Evolutionary conservation across 192 early-diverging fungal species (phyloP).

Genomic region (Coemansia asiatica): DNA sequence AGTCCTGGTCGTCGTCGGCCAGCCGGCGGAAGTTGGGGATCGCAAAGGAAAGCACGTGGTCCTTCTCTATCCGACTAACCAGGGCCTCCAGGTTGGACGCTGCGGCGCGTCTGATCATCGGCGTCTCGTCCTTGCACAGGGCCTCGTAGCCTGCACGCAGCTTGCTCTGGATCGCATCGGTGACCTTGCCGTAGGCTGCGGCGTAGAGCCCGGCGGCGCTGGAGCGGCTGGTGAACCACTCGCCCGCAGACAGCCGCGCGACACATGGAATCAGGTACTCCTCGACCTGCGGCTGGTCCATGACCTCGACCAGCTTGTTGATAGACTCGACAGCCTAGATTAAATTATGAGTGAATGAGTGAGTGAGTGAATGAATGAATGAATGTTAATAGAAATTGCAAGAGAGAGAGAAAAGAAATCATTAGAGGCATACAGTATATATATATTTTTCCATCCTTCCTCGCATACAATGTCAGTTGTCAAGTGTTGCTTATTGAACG

Average conservation of each 20-base stretch:
- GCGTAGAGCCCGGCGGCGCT: slow-evolving; percentile 94
- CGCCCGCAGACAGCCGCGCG: slow-evolving; percentile 85
- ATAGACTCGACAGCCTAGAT: slow-evolving; percentile 95
- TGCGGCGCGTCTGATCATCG: slow-evolving; percentile 96
- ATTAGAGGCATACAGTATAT: too few relatives aligned
- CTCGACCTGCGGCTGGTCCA: slow-evolving; percentile 82
- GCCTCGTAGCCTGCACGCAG: slow-evolving; percentile 79
- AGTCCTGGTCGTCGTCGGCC: slow-evolving; percentile 89
- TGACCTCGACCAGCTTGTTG: slow-evolving; percentile 72
- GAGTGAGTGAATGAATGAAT: too few relatives aligned
- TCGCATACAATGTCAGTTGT: slow-evolving; percentile 17
- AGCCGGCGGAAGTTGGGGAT: slow-evolving; percentile 86
- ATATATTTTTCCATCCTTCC: too few relatives aligned
- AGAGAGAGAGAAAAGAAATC: neutral
- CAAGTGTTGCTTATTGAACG: slow-evolving; percentile 5
- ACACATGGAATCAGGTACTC: slow-evolving; percentile 89
- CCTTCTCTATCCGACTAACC: slow-evolving; percentile 41
- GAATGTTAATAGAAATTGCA: too few relatives aligned
- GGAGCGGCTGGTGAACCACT: slow-evolving; percentile 98
- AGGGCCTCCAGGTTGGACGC: slow-evolving; percentile 62
- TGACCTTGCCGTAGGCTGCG: slow-evolving; percentile 71
- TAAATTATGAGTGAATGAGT: neutral
- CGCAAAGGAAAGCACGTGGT: slow-evolving; percentile 77
- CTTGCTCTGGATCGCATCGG: slow-evolving; percentile 77
- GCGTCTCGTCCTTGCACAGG: slow-evolving; percentile 90